Evolutionary conservation across 2,329 filamentous ascomycete species (phyloP), one percentile per base, ranked within the genome.

Genomic region (Lasiodiplodia citricola): DNA sequence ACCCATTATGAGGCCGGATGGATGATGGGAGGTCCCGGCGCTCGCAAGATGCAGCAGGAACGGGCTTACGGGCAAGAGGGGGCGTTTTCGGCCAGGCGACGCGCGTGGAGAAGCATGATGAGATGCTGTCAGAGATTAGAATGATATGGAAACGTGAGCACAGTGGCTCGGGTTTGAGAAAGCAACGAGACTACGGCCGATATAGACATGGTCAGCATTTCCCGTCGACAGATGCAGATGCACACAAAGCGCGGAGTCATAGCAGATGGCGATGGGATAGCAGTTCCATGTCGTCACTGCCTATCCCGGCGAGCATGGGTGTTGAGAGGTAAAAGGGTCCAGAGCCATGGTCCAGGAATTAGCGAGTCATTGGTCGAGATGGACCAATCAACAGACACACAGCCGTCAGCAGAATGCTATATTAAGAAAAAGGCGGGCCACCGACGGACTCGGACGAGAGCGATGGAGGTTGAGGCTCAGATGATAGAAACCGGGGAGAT

Each of bases 61-160:
- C 11, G 14, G 51, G 60, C 60, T 64, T 47, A 64, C 37, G 28
- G 60, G 38, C 11, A 28, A 35, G 23, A 63, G 2, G 28, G 11
- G 7, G 16, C 37, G n/a, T 4, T 16, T 38, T 21, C 2, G 2
- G 16, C 2, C n/a, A 31, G 35, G 38, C 16, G 35, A 52, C 28
- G n/a, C 8, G 11, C 16, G 47, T 52, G 60, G 60, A 52, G 60
- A 64, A 52, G 37, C 60, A 64, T 64, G 60, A 51, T 52, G 28
- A 52, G 18, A 41, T 50, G 57, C 23, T 41, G 60, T 64, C 28
- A 64, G 60, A 64, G 57, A 64, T 64, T 64, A 64, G 60, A 64
- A 64, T 37, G 31, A n/a, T 11, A 6, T 4, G 14, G 23, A 47
- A 25, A 16, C n/a, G 41, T 31, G 25, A 44, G 47, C 44, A 52